Percentiles rank a stretch among this genome's conserved stretches.
Evolutionary conservation across 371 early-diverging fungal species (phyloP).

Genomic region (Zancudomyces culisetae): DNA sequence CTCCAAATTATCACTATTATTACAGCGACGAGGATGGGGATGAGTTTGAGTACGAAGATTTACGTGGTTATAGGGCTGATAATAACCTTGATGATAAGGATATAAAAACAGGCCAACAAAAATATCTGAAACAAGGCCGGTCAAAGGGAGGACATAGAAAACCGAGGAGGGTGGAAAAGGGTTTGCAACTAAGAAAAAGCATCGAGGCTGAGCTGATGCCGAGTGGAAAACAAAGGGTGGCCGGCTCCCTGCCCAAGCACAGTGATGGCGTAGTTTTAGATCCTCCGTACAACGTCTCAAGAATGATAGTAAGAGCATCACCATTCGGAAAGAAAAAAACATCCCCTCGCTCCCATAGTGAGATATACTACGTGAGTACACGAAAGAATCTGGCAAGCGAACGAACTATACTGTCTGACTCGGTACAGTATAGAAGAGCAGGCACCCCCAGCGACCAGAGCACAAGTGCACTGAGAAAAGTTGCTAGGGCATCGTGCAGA

Average conservation of each 20-base stretch:
- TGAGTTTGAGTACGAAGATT: neutral
- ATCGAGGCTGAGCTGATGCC: neutral
- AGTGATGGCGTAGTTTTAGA: neutral
- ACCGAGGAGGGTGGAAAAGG: neutral
- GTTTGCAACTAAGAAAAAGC: neutral
- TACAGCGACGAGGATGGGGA: neutral
- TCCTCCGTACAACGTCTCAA: neutral
- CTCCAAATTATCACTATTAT: neutral
- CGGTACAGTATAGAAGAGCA: no score
- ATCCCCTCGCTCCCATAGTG: neutral
- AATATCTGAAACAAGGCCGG: neutral
- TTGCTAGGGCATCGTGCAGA: no score
- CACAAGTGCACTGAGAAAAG: neutral
- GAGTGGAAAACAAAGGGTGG: neutral
- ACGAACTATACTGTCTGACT: no score
- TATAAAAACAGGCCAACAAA: neutral
- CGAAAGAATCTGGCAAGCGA: neutral
- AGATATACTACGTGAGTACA: neutral
- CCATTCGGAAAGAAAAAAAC: neutral
- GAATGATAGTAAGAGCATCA: neutral
- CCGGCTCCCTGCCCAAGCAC: neutral
- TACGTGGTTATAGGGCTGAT: neutral
- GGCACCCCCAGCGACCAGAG: no score
- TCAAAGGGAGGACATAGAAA: neutral
- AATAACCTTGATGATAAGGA: neutral